phyloP scores from a whole-genome alignment of 2,329 filamentous ascomycete genomes.

The Diplodia mutila region DNA sequence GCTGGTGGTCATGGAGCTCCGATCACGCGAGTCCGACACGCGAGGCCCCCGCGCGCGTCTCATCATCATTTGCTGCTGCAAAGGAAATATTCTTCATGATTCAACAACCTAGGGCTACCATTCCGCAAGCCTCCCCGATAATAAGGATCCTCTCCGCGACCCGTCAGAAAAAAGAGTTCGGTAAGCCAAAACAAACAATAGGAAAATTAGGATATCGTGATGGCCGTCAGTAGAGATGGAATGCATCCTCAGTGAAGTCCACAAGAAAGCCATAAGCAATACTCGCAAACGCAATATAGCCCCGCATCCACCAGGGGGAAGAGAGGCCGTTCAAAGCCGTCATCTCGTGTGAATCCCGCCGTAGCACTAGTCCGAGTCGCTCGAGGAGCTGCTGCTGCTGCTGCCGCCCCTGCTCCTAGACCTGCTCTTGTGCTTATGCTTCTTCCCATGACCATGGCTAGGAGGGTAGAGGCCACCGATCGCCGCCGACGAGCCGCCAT shows the following conservation, averaged over 20 bases:
- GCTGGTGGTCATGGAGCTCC: not conserved
- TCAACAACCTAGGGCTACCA: not conserved
- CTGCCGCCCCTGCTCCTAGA: constrained; percentile 39
- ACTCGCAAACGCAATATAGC: not conserved
- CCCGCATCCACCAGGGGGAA: not conserved
- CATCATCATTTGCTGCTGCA: not conserved
- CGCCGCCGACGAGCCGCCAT: constrained; percentile 40
- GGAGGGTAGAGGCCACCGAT: constrained; percentile 41
- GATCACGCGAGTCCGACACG: not conserved
- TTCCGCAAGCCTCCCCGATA: not conserved
- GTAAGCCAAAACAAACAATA: not conserved
- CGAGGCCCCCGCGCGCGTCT: not conserved
- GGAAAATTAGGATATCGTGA: constrained; percentile 5
- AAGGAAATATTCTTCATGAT: not conserved
- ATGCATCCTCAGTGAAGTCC: not conserved
- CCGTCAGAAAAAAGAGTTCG: not conserved
- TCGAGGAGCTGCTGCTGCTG: constrained; percentile 39
- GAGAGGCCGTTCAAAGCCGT: not conserved
- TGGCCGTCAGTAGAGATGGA: not conserved
- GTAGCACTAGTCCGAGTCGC: constrained; percentile 40
- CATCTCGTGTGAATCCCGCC: not conserved
- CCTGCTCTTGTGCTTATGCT: constrained; percentile 33
- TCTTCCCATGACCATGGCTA: constrained; percentile 32
- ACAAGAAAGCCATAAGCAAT: not conserved
- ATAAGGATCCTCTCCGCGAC: not conserved